Percentiles rank a stretch among this genome's conserved stretches.
These are phyloP conservation scores for Pelargonium nanum DNA, from an alignment of 345 rosid genomes.

Conservation along the genomic window DNA sequence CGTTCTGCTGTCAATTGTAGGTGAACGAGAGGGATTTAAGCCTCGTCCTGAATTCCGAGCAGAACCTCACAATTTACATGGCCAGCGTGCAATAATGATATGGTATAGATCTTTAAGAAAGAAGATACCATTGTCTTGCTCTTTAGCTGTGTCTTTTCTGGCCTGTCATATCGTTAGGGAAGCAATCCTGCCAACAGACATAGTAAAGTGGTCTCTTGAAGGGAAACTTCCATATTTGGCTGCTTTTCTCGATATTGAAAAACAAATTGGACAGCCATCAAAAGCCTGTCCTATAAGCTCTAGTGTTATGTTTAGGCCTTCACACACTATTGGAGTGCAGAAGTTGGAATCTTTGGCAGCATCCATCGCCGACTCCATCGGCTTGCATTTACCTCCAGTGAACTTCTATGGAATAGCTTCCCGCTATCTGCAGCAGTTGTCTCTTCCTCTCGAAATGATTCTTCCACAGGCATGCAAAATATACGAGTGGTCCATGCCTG, in stretches of 20 bases:
- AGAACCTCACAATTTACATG: conserved; percentile 45
- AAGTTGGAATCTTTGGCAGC: conserved; percentile 54
- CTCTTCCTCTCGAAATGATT: conserved; percentile 46
- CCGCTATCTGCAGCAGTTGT: conserved; percentile 40
- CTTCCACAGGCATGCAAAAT: conserved; percentile 44
- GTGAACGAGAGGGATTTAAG: conserved; percentile 15
- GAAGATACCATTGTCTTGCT: conserved; percentile 38
- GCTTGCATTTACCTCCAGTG: conserved; percentile 59
- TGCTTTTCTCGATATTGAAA: conserved; percentile 52
- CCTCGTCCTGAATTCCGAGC: conserved; percentile 12
- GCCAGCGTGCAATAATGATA: conserved; percentile 52
- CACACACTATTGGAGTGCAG: conserved; percentile 36
- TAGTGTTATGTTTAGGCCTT: conserved; percentile 56
- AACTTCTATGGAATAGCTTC: conserved; percentile 56
- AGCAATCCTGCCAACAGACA: conserved; percentile 56
- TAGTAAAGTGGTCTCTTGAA: conserved; percentile 57
- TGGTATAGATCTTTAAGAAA: conserved; percentile 50
- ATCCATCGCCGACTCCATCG: conserved; percentile 46
- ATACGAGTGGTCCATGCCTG: conserved; percentile 63
- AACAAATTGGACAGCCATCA: conserved; percentile 34
- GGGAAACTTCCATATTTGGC: conserved; percentile 65
- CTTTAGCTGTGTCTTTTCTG: conserved; percentile 61
- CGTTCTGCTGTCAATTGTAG: not conserved
- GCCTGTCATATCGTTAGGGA: conserved; percentile 68
- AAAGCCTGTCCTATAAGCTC: conserved; percentile 51